Evolutionary conservation across 352 stramenopile genomes (phyloP).

Genomic region (Phytophthora pisi): DNA sequence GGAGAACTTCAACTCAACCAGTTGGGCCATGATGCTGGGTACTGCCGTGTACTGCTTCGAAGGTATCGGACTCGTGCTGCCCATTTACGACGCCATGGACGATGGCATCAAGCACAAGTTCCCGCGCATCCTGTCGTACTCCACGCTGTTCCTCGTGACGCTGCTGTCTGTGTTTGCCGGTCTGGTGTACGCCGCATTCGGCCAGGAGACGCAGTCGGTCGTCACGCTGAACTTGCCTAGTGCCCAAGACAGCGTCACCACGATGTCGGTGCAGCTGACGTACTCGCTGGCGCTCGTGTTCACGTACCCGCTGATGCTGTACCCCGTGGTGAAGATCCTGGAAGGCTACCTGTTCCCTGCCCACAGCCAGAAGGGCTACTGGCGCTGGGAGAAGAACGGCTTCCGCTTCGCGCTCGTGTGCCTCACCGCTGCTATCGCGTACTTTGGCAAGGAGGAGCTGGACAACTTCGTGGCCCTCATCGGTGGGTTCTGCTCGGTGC

Average conservation of each 20-base stretch:
- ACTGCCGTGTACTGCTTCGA: conserved; percentile 77
- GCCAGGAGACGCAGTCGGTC: conserved; percentile 57
- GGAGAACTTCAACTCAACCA: conserved; percentile 71
- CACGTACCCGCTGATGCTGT: conserved; percentile 78
- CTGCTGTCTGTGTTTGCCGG: conserved; percentile 64
- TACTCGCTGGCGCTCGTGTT: conserved; percentile 73
- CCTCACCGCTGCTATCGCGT: conserved; percentile 64
- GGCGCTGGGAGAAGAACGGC: conserved; percentile 72
- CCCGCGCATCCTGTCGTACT: conserved; percentile 50
- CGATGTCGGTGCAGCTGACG: conserved; percentile 67
- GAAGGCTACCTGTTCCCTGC: conserved; percentile 64
- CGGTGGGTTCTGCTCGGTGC: conserved; percentile 74
- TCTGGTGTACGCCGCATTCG: conserved; percentile 62
- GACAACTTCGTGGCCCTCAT: conserved; percentile 81
- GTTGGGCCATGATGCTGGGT: conserved; percentile 65
- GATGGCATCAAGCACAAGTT: conserved; percentile 66
- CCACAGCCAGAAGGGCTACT: conserved; percentile 56
- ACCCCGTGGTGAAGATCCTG: conserved; percentile 74
- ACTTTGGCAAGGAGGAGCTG: conserved; percentile 67
- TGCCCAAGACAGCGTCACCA: conserved; percentile 53
- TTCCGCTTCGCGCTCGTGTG: conserved; percentile 70
- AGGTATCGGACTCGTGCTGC: conserved; percentile 73
- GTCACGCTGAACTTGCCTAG: conserved; percentile 66
- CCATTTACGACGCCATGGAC: conserved; percentile 73
- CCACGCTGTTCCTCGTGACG: conserved; percentile 57